These are phyloP conservation scores for Cutaneotrichosporon curvatum DNA, from an alignment of 1,284 basidiomycete species.

Conservation along the genomic window DNA sequence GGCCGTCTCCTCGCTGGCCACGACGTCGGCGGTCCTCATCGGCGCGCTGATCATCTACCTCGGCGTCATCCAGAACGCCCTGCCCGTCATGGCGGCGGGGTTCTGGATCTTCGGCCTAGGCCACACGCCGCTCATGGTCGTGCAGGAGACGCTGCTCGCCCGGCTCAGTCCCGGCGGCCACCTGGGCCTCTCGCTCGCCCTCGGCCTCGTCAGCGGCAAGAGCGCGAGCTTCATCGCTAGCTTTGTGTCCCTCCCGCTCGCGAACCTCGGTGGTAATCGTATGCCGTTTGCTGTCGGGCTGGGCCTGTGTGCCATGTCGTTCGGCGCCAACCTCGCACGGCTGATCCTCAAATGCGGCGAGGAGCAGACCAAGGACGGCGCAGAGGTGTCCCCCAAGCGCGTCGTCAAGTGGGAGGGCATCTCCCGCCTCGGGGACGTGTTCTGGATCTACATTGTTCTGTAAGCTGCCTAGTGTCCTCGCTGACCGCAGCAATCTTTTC, in stretches of 20 bases:
- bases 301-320: constrained; percentile 57
- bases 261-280: constrained; percentile 53
- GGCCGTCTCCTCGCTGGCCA: constrained; percentile 54
- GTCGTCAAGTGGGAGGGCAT: constrained; percentile 24
- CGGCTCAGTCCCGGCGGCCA: constrained; percentile 63
- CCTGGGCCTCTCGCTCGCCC: constrained; percentile 67
- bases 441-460: constrained; percentile 60
- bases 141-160: constrained; percentile 52
- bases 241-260: constrained; percentile 51
- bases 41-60: constrained; percentile 48
- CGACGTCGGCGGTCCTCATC: constrained; percentile 61
- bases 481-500: constrained; percentile 52
- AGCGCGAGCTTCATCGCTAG: constrained; percentile 66
- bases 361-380: constrained; percentile 57
- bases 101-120: constrained; percentile 68
- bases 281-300: constrained; percentile 69
- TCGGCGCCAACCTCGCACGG: constrained; percentile 61
- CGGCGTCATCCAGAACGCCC: constrained; percentile 14
- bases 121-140: constrained; percentile 61
- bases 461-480: constrained; percentile 4
- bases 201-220: constrained; percentile 71
- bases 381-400: constrained; percentile 30
- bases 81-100: constrained; percentile 25
- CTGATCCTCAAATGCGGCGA: constrained; percentile 58
- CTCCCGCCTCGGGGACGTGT: constrained; percentile 60